Evolutionary conservation across 148 eudicot genomes (phyloP).

Genomic region (Arctostaphylos glauca): DNA sequence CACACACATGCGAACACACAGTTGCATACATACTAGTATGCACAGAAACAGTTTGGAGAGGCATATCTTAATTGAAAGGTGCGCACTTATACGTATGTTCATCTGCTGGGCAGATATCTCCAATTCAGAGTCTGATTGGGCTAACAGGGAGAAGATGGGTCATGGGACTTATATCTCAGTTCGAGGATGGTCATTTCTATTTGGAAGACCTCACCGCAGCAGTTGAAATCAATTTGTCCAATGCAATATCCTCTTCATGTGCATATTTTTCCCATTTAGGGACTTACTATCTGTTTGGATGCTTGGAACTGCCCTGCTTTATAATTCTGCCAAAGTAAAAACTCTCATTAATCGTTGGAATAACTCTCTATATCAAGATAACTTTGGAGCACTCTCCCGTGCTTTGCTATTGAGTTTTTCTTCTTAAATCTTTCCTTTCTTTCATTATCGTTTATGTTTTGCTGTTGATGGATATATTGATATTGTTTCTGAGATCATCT

Average conservation of each 20-base stretch:
- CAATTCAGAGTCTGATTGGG: constrained; percentile 84
- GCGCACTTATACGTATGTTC: not conserved
- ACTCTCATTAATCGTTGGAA: not conserved
- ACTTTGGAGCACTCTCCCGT: not conserved
- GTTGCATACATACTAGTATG: too few relatives aligned
- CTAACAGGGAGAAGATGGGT: constrained; percentile 84
- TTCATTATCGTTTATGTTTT: not conserved
- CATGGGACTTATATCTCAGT: constrained; percentile 93
- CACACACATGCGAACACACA: too few relatives aligned
- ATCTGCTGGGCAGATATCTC: constrained; percentile 65
- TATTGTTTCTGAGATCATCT: not conserved
- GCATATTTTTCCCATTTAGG: not conserved
- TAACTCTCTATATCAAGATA: not conserved
- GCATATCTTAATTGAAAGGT: not conserved
- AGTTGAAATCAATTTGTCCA: constrained; percentile 78
- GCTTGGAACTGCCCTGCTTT: not conserved
- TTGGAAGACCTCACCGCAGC: constrained; percentile 93
- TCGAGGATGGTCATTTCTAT: constrained; percentile 97
- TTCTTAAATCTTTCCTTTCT: not conserved
- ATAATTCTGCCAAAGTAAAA: not conserved
- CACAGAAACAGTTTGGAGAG: not conserved
- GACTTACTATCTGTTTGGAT: not conserved
- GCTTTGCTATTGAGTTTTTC: not conserved
- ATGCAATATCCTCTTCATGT: constrained; percentile 78
- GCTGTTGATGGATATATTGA: not conserved